Conservation (phyloP, 164 flowering plant species). For the Paratinospora sagittata region DNA sequence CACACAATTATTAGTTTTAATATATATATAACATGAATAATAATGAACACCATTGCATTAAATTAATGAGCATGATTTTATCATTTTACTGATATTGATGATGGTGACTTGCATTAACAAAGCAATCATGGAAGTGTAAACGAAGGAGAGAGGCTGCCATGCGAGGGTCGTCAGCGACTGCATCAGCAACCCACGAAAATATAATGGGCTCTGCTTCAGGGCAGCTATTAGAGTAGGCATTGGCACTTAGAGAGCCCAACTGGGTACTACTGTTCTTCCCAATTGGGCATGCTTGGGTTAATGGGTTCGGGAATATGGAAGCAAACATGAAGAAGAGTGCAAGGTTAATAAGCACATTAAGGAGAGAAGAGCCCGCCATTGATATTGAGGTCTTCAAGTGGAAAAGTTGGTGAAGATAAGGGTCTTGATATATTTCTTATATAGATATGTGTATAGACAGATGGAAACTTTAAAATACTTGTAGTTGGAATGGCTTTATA, state of each 20-base stretch:
- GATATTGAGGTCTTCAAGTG: neutral
- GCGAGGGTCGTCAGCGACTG: constrained; percentile 46
- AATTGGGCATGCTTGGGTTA: constrained; percentile 31
- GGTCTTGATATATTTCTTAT: neutral
- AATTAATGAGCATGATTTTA: too few relatives aligned
- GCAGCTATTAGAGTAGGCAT: constrained; percentile 37
- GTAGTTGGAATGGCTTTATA: too few relatives aligned
- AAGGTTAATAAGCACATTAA: constrained; percentile 17
- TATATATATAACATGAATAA: too few relatives aligned
- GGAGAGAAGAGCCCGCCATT: neutral
- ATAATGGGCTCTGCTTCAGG: constrained; percentile 62
- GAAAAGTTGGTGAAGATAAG: neutral
- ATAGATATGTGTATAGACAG: neutral
- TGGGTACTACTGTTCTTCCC: constrained; percentile 12
- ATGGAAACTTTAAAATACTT: too few relatives aligned
- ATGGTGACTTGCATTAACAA: constrained; percentile 45
- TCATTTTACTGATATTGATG: too few relatives aligned
- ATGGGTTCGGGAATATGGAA: constrained; percentile 7
- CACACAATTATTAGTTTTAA: neutral
- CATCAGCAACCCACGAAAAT: constrained; percentile 45
- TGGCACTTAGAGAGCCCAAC: constrained; percentile 14
- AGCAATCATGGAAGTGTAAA: constrained; percentile 81
- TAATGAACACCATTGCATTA: too few relatives aligned
- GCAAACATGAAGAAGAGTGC: constrained; percentile 15
- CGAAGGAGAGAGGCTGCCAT: constrained; percentile 84